Conservation (phyloP, 192 early-diverging fungal species). For the Allomyces javanicus region DNA sequence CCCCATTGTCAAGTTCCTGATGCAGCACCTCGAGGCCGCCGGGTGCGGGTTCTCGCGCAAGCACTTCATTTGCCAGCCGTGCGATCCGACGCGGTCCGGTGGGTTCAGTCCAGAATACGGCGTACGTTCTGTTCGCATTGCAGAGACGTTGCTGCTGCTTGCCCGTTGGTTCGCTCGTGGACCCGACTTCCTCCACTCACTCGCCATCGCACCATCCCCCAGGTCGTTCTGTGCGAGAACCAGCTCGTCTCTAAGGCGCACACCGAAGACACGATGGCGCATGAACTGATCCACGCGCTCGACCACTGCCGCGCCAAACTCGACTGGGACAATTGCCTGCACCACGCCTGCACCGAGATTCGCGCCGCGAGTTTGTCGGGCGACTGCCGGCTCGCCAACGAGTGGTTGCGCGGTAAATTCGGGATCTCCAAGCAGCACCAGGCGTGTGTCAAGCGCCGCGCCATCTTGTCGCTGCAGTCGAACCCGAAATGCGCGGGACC, state of each 20-base stretch:
- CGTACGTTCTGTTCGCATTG: too few relatives aligned
- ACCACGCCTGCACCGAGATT: constrained; percentile 67
- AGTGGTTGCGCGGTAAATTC: constrained; percentile 41
- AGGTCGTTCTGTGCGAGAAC: constrained; percentile 72
- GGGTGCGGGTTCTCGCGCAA: constrained; percentile 38
- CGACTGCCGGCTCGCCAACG: constrained; percentile 51
- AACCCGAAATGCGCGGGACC: constrained; percentile 53
- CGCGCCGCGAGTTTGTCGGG: constrained; percentile 60
- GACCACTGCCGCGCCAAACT: constrained; percentile 55
- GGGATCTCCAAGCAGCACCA: constrained; percentile 64
- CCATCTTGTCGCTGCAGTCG: constrained; percentile 51
- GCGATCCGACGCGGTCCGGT: constrained; percentile 62
- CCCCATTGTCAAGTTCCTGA: constrained; percentile 77
- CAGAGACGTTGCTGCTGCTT: background rate
- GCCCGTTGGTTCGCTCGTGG: background rate
- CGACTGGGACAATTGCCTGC: constrained; percentile 49
- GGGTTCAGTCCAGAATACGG: constrained; percentile 64
- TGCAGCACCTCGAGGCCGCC: constrained; percentile 45
- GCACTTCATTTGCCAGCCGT: constrained; percentile 60
- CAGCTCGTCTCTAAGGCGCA: constrained; percentile 55
- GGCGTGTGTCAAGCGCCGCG: constrained; percentile 69
- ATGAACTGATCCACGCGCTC: constrained; percentile 77
- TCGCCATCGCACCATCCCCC: background rate
- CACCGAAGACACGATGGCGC: constrained; percentile 78
- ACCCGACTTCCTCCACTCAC: background rate